Percentiles rank a stretch among this genome's conserved stretches.
phyloP scores from a whole-genome alignment of 2,329 filamentous ascomycete genomes.

The Setomelanomma holmii region DNA sequence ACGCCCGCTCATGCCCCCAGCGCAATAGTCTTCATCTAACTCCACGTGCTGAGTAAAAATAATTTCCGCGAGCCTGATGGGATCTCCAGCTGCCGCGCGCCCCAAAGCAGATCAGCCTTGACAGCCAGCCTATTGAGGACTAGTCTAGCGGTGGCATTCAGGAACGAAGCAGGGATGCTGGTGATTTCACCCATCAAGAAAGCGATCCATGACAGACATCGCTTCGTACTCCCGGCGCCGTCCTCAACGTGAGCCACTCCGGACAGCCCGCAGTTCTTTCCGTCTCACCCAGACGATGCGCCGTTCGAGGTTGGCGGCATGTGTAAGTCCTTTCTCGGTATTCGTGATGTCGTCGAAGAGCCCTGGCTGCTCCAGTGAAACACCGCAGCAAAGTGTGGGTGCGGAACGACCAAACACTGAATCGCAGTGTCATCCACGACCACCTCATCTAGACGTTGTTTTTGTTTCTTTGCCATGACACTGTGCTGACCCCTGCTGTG shows the following conservation, averaged over 20 bases:
- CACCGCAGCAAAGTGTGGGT: slow-evolving; percentile 16
- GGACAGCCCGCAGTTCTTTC: slow-evolving; percentile 23
- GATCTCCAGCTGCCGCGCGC: slow-evolving; percentile 11
- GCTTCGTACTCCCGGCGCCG: slow-evolving; percentile 6
- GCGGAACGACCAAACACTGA: slow-evolving; percentile 21
- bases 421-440: slow-evolving; percentile 24
- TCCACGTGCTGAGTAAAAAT: not conserved
- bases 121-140: not conserved
- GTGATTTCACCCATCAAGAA: slow-evolving; percentile 2
- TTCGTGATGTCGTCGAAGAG: slow-evolving; percentile 14
- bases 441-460: no score
- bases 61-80: not conserved
- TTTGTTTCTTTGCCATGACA: slow-evolving; percentile 18
- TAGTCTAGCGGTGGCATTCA: slow-evolving; percentile 2
- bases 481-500: slow-evolving; percentile 40
- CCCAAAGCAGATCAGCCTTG: not conserved
- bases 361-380: slow-evolving; percentile 28
- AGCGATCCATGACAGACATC: not conserved
- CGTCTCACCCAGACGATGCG: slow-evolving; percentile 41
- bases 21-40: not conserved
- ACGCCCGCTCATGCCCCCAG: no score
- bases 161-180: slow-evolving; percentile 7
- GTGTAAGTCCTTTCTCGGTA: slow-evolving; percentile 39
- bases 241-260: slow-evolving; percentile 21
- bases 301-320: slow-evolving; percentile 43